These are phyloP conservation scores for Macaranga tanarius DNA, from an alignment of 441 rosid genomes.

Conservation along the genomic window DNA sequence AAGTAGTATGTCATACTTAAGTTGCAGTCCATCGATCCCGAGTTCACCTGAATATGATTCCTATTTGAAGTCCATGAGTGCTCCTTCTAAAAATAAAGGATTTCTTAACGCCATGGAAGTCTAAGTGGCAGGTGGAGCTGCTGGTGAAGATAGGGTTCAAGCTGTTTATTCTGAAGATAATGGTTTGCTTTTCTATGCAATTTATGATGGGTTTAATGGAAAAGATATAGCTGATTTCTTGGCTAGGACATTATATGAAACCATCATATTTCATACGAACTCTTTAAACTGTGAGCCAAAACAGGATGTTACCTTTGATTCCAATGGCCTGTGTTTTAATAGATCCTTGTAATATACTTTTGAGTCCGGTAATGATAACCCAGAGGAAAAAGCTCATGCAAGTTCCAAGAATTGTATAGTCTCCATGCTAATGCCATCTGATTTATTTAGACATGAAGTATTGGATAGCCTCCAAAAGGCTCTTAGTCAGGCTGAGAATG, in stretches of 20 bases:
- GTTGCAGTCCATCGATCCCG: conserved; percentile 70
- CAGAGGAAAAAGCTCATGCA: conserved; percentile 8
- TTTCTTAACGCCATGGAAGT: conserved; percentile 71
- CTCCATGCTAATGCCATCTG: conserved; percentile 29
- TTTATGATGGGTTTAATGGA: conserved; percentile 92
- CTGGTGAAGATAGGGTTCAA: conserved; percentile 96
- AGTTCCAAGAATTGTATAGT: conserved; percentile 13
- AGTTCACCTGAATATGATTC: conserved; percentile 66
- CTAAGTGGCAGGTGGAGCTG: conserved; percentile 97
- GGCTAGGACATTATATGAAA: conserved; percentile 86
- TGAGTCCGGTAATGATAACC: conserved; percentile 21
- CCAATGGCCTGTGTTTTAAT: conserved; percentile 27
- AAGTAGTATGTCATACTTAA: conserved; percentile 66
- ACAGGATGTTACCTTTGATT: conserved; percentile 31
- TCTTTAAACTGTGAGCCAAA: conserved; percentile 52
- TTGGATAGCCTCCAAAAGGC: conserved; percentile 74
- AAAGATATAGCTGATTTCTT: conserved; percentile 97
- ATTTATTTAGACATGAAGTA: conserved; percentile 59
- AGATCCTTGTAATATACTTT: conserved; percentile 28
- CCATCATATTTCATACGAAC: conserved; percentile 52
- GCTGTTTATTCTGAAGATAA: conserved; percentile 96
- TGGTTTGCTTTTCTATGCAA: conserved; percentile 85
- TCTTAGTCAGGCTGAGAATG: conserved; percentile 74
- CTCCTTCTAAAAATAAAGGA: conserved; percentile 66
- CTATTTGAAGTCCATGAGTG: conserved; percentile 49